Conservation (phyloP, 345 rosid genomes). For the Punica granatum region DNA sequence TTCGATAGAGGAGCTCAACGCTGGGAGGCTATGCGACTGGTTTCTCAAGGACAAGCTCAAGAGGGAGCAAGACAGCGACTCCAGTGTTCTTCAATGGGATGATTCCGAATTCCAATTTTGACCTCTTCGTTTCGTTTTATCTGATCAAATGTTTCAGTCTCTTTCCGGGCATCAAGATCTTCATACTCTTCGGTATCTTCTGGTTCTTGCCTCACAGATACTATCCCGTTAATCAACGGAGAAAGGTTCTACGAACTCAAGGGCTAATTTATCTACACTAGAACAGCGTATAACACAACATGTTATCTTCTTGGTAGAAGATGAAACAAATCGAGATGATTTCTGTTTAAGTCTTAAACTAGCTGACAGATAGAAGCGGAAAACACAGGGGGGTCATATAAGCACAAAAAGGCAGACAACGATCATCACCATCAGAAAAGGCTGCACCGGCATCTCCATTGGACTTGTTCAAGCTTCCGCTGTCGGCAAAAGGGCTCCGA, state of each 20-base stretch:
- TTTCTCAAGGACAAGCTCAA: constrained; percentile 71
- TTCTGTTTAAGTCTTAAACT: too few relatives aligned
- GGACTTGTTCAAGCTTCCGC: neutral
- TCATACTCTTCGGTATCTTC: neutral
- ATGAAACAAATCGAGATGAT: neutral
- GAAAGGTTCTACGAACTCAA: neutral
- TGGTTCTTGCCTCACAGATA: neutral
- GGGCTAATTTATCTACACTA: neutral
- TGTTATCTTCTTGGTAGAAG: neutral
- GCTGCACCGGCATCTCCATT: neutral
- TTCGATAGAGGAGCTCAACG: constrained; percentile 76
- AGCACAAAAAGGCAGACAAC: neutral
- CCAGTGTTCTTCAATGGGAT: constrained; percentile 95
- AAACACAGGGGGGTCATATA: neutral
- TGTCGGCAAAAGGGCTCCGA: constrained; percentile 8
- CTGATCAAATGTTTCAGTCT: neutral
- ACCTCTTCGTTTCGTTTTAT: neutral
- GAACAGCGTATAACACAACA: neutral
- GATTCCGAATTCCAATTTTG: constrained; percentile 57
- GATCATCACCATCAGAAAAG: neutral
- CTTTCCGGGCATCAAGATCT: neutral
- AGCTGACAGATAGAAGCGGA: too few relatives aligned
- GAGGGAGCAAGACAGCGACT: constrained; percentile 55
- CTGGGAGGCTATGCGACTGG: constrained; percentile 83
- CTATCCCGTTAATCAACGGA: too few relatives aligned